Evolutionary conservation across 257 asterid genomes (phyloP), one percentile per base, ranked within the genome.

Genomic region (Solanum pennellii): DNA sequence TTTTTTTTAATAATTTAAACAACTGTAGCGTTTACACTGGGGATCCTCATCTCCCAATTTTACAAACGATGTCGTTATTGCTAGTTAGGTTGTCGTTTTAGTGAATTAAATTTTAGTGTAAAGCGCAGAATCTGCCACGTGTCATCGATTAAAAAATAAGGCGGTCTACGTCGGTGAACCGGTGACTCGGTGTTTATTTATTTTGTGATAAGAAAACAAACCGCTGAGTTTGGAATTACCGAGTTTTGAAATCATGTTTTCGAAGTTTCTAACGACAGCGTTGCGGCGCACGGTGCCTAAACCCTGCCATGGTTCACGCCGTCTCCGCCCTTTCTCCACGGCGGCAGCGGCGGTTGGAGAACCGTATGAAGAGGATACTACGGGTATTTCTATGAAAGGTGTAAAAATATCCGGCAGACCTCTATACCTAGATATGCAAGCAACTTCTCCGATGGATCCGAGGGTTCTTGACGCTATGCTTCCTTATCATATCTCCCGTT

Each of bases 391-490:
- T 21, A 91, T 95, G 93, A 97, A 97, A 91, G 99, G 99, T 8
- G 99, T 97, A 3, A 95, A 93, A 91, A 97, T 97, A 79, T 88
- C 98, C 44, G 99, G 99, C 5, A 90, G 99, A 11, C 99, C 99
- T 6, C 94, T 97, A 27, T 97, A 97, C 90, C 98, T 97, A 62
- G 99, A 97, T 86, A 89, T 97, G 99, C 99, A 97, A 86, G 99
- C 99, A 9, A 97, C 98, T 1, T 95, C 99, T 5, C 99, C 99
- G 3, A 95, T 97, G 72, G 99, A 97, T 88, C 99, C 99, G 13
- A 86, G 99, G 47, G 99, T 97, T 5, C 94, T 97, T 7, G 99
- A 97, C 86, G 92, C 98, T 31, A 97, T 97, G 99, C 98, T 96
- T 3, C 99, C 99, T 25, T 97, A 88, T 83, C 90, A 93, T 31